Base-by-base conservation (phyloP, 2,329 filamentous ascomycete species). In the Aspergillus carbonarius region DNA sequence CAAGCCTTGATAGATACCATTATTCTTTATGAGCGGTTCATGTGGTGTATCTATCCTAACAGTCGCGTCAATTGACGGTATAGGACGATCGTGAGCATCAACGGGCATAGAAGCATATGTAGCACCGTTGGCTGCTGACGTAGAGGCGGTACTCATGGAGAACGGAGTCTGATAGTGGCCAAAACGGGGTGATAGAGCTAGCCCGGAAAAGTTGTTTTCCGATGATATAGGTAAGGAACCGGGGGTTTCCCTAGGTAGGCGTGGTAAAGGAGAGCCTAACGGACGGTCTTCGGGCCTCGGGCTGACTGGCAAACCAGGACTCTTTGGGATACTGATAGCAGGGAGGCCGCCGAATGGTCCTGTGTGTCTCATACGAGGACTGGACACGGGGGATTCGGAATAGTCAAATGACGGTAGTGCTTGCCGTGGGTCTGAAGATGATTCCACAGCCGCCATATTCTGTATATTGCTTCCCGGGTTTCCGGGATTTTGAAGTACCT, bases 161-260 rank as follows among this genome's bases (percentile, higher is more conserved):
- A 92, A 76, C 3, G 89, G 89, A 47, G 91, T 88, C 2, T 89
- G 85, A 65, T 91, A 87, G 65, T 89, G 86, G 32, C 89, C 88
- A 49, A 88, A 85, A 66, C 91, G 86, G 5, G 91, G 89, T 5
- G 89, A 90, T 30, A 91, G 79, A 47, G 88, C 86, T 50, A 85
- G 73, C 7, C 78, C 80, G 20, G 81, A 70, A 53, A 81, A 78
- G 34, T 73, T 77, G 62, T 74, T 76, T 48, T 83, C 80, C 52
- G 90, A 87, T 32, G 91, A 92, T 68, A 90, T 78, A 15, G 90
- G 87, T 55, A 91, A 86, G 13, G 89, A 88, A 48, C 66, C 66
- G n/a, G 68, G 54, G 34, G 72, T 70, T 55, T 83, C 81, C 66
- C 83, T 80, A 39, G 82, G 80, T 68, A 82, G 78, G 61, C 85